Evolutionary conservation across 805 yeast genomes (phyloP).

Genomic region (Lipomyces chichibuensis): DNA sequence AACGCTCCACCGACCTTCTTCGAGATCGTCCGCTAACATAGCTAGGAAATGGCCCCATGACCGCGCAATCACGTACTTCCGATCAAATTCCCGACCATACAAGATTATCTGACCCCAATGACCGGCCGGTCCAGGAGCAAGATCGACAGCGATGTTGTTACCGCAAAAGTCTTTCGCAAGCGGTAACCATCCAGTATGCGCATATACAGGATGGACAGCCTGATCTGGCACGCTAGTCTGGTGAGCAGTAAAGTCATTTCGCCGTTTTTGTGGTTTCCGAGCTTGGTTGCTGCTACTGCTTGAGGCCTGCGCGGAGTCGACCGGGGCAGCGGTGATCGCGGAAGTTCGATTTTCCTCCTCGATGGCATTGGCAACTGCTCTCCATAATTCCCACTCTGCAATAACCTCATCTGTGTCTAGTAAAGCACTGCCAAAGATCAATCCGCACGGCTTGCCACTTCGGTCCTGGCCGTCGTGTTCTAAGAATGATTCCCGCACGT

Average conservation of each 20-base stretch:
- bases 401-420: slow-evolving; percentile 80
- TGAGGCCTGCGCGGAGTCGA: slow-evolving; percentile 1
- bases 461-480: slow-evolving; percentile 91
- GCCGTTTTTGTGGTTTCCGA: slow-evolving; percentile 7
- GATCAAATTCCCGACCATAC: slow-evolving; percentile 93
- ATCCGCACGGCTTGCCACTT: slow-evolving; percentile 73
- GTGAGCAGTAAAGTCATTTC: slow-evolving; percentile 21
- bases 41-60: slow-evolving; percentile 89
- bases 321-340: background rate
- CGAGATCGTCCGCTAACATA: slow-evolving; percentile 83
- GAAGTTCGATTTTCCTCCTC: slow-evolving; percentile 32
- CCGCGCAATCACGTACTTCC: slow-evolving; percentile 81
- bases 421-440: slow-evolving; percentile 77
- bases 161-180: slow-evolving; percentile 85
- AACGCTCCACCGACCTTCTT: slow-evolving; percentile 76
- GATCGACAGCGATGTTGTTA: slow-evolving; percentile 87
- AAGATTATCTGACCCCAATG: slow-evolving; percentile 88
- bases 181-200: slow-evolving; percentile 93
- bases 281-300: slow-evolving; percentile 30
- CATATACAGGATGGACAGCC: slow-evolving; percentile 71
- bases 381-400: slow-evolving; percentile 84
- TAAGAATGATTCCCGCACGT: slow-evolving; percentile 76
- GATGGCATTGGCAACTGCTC: slow-evolving; percentile 56
- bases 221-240: slow-evolving; percentile 79
- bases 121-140: slow-evolving; percentile 79